Percentiles rank a stretch among this genome's conserved stretches.
phyloP scores from a whole-genome alignment of 441 rosid genomes.

The Metrosideros polymorpha region DNA sequence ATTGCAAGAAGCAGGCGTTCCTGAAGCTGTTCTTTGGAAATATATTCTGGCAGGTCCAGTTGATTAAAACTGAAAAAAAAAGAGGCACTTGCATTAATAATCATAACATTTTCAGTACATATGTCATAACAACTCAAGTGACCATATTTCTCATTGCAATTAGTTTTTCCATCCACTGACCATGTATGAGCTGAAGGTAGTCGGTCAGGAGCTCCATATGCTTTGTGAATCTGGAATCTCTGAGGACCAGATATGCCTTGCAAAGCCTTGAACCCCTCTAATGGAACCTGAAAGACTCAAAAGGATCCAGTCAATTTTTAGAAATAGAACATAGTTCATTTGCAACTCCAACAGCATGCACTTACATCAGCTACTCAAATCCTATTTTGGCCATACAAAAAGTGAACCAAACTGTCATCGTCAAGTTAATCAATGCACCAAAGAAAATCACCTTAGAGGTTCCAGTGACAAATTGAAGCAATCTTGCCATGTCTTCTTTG shows the following conservation, averaged over 20 bases:
- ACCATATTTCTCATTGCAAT: not conserved
- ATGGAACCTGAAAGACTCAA: constrained; percentile 60
- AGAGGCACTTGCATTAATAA: not conserved
- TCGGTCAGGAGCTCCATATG: constrained; percentile 90
- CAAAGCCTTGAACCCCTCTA: constrained; percentile 91
- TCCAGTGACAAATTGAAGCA: constrained; percentile 94
- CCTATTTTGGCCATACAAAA: not conserved
- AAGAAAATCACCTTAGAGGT: constrained; percentile 75
- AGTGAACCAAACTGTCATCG: not conserved
- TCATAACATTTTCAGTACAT: not conserved
- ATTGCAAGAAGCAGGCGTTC: constrained; percentile 88
- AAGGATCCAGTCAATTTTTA: not conserved
- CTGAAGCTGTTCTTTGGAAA: constrained; percentile 71
- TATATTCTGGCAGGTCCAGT: constrained; percentile 92
- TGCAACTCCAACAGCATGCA: not conserved
- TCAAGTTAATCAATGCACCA: not conserved
- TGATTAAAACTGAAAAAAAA: constrained; percentile 81
- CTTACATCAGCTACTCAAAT: not conserved
- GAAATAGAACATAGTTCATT: not conserved
- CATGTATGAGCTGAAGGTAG: constrained; percentile 98
- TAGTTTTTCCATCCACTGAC: constrained; percentile 22
- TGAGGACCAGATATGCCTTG: constrained; percentile 99
- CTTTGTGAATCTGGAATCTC: constrained; percentile 93
- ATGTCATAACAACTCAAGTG: not conserved
- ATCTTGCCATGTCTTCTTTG: constrained; percentile 95